These are phyloP conservation scores for Arthroderma sp. DNA, from an alignment of 2,329 filamentous ascomycete genomes.

Conservation along the genomic window DNA sequence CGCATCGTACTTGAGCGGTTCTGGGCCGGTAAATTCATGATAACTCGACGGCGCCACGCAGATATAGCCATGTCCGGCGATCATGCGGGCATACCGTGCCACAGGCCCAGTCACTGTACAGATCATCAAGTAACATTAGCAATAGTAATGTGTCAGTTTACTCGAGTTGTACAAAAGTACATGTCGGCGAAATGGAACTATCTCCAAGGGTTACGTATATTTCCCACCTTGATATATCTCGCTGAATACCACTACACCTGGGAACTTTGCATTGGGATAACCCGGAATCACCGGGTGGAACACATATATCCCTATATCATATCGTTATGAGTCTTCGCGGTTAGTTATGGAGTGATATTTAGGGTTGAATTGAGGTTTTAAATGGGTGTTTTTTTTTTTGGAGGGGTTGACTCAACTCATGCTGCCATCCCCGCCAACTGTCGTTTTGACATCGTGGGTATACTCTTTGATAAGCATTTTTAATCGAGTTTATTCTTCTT, in stretches of 20 bases:
- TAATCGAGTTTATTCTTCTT: not conserved
- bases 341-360: slow-evolving; percentile 1
- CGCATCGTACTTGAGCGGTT: slow-evolving; percentile 71
- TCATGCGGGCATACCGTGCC: slow-evolving; percentile 76
- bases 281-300: slow-evolving; percentile 76
- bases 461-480: slow-evolving; percentile 49
- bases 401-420: slow-evolving; percentile 37
- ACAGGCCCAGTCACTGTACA: slow-evolving; percentile 72
- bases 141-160: not conserved
- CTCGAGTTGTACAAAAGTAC: too few relatives aligned
- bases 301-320: slow-evolving; percentile 60
- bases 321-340: slow-evolving; percentile 4
- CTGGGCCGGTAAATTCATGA: slow-evolving; percentile 73
- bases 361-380: slow-evolving; percentile 4
- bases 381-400: not conserved
- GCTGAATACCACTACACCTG: slow-evolving; percentile 75
- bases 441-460: slow-evolving; percentile 46
- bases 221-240: slow-evolving; percentile 83
- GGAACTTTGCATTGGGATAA: slow-evolving; percentile 81
- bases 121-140: not conserved
- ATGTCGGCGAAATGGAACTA: too few relatives aligned
- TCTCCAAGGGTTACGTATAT: not conserved
- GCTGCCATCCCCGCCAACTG: slow-evolving; percentile 40
- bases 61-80: slow-evolving; percentile 85
- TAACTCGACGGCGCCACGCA: slow-evolving; percentile 83